These are phyloP conservation scores for Salix suchowensis DNA, from an alignment of 345 rosid species.

Conservation along the genomic window DNA sequence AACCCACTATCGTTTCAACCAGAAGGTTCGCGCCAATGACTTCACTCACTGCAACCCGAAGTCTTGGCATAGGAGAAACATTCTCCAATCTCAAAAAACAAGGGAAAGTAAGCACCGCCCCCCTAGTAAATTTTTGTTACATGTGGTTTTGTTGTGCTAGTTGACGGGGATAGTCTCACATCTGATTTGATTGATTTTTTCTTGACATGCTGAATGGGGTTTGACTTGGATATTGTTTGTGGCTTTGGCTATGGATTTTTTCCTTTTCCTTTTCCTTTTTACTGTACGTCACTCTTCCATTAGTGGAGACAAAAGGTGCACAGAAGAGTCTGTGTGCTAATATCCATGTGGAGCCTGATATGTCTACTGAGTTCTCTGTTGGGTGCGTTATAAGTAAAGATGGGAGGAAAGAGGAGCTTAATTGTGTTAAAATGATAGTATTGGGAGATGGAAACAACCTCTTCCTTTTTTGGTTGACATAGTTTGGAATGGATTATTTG, in stretches of 20 bases:
- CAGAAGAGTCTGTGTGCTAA: neutral
- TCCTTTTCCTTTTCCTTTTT: no score
- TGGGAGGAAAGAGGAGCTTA: neutral
- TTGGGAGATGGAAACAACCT: neutral
- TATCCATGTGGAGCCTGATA: neutral
- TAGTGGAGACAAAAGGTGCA: neutral
- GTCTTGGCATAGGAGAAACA: constrained; percentile 53
- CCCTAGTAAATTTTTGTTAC: neutral
- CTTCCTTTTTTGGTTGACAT: neutral
- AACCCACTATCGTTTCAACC: constrained; percentile 24
- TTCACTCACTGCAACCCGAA: constrained; percentile 33
- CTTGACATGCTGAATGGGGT: neutral
- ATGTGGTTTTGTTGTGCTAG: neutral
- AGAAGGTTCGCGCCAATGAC: constrained; percentile 53
- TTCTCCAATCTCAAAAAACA: constrained; percentile 54
- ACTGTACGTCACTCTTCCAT: neutral
- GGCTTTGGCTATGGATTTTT: neutral
- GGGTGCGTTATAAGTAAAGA: neutral
- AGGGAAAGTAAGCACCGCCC: constrained; percentile 51
- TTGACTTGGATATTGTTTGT: neutral
- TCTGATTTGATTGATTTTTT: neutral
- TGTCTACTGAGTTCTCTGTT: neutral
- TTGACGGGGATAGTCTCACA: neutral
- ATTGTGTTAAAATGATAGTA: neutral
- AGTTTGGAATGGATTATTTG: neutral